A percentile compares a stretch with the other conserved stretches of the same genome.
These are phyloP conservation scores for Coemansia sp. DNA, from an alignment of 192 early-diverging fungal genomes.

Conservation along the genomic window DNA sequence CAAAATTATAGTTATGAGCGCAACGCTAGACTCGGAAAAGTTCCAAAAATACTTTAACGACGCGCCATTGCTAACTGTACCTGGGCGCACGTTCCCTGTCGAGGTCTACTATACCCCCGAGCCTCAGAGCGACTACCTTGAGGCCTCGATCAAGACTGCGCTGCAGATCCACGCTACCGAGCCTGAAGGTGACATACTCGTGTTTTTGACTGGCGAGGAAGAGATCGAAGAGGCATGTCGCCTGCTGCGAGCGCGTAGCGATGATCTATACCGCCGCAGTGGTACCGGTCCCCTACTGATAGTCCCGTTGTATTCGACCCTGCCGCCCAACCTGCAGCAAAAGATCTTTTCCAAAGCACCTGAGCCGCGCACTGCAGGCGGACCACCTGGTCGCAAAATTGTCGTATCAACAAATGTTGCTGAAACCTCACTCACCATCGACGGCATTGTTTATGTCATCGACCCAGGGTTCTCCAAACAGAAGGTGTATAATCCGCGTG, in stretches of 20 bases:
- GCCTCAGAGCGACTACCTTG: conserved; percentile 96
- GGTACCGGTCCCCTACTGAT: conserved; percentile 80
- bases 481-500: conserved; percentile 98
- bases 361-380: conserved; percentile 69
- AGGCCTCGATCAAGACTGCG: conserved; percentile 92
- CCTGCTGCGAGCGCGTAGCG: conserved; percentile 74
- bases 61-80: conserved; percentile 87
- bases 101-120: conserved; percentile 97
- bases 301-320: conserved; percentile 86
- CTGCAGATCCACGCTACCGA: conserved; percentile 93
- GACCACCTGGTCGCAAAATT: conserved; percentile 91
- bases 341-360: conserved; percentile 93
- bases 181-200: conserved; percentile 91
- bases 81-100: conserved; percentile 98
- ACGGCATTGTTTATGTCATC: conserved; percentile 98
- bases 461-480: conserved; percentile 99
- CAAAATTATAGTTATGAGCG: conserved; percentile 95
- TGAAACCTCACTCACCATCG: conserved; percentile 97
- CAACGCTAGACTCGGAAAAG: conserved; percentile 97
- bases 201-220: conserved; percentile 98
- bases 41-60: conserved; percentile 99
- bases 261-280: conserved; percentile 63
- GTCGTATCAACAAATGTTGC: conserved; percentile 98
- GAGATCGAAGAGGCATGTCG: conserved; percentile 97
- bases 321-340: conserved; percentile 89